Base-by-base conservation (phyloP, 306 rosid genomes). In the Pyrus communis region DNA sequence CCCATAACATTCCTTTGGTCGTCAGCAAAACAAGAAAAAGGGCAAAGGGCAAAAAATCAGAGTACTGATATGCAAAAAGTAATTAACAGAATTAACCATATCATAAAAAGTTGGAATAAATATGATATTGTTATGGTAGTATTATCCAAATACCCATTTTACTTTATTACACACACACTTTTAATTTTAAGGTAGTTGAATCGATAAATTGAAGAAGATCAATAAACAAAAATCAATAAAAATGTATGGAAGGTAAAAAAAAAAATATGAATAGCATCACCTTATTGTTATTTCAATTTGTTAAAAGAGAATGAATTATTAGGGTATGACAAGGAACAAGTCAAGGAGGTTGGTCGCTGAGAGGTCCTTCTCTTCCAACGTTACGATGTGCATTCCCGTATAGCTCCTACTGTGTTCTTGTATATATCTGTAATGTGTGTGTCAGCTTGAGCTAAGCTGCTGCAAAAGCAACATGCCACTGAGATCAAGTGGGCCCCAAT, bases 401-500 rank as follows among this genome's bases (percentile, higher is more conserved):
- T 17, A 49, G 55, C 55, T 15, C 21, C 21, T 15, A 49, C 55
- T 49, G 19, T 49, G 9, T 49, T 49, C 55, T 49, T 17, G 40
- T 63, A 17, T 30, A 30, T 40, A 13, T 19, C 2, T 25, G 42
- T 38, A 38, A 38, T 38, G n/a, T 17, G 7, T 38, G 71, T 84
- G 88, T 84, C 85, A 82, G 88, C 70, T 60, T 57, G 76, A 70
- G 80, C 83, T 38, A 59, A 60, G 86, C 86, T 84, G 86, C 90
- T 62, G 59, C 74, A 83, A 90, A 86, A 88, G 88, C 89, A 90
- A 83, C 91, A 76, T 83, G 66, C 80, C 92, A 78, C 87, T 85
- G 88, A 82, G 88, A 86, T 85, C 42, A 79, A 71, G 82, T 76
- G 87, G 88, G 77, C 70, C 89, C 69, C 69, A 18, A 31, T 31